phyloP scores from a whole-genome alignment of 163 green algal genomes.

The Chlamydomonas reinhardtii region DNA sequence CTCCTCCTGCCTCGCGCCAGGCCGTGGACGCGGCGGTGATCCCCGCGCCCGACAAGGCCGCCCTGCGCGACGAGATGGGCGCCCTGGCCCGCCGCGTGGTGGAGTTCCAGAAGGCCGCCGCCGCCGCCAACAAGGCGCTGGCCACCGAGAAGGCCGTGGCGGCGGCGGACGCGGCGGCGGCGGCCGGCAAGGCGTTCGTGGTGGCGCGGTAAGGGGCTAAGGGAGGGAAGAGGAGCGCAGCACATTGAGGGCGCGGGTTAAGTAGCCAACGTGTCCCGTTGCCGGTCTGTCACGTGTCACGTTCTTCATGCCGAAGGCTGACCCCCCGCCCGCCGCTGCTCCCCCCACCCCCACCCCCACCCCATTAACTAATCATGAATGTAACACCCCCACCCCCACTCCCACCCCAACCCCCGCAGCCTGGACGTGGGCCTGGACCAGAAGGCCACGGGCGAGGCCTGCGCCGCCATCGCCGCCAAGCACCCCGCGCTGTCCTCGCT shows the following conservation, averaged over 20 bases:
- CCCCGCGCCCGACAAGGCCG: constrained; percentile 78
- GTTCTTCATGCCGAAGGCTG: no score
- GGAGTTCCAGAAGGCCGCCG: constrained; percentile 57
- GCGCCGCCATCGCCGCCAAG: constrained; percentile 57
- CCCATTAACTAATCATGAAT: no score
- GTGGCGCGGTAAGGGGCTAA: constrained; percentile 45
- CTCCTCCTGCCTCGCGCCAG: no score
- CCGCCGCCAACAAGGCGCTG: constrained; percentile 83
- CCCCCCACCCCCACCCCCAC: neutral
- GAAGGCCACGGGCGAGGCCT: constrained; percentile 73
- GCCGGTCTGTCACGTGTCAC: no score
- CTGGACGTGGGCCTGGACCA: constrained; percentile 64
- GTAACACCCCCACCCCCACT: neutral
- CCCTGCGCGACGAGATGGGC: constrained; percentile 76
- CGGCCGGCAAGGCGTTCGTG: constrained; percentile 70
- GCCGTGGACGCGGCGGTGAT: constrained; percentile 80
- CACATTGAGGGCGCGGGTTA: no score
- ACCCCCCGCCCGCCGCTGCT: neutral
- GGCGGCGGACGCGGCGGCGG: constrained; percentile 72
- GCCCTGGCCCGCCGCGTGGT: constrained; percentile 65
- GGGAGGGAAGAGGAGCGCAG: no score
- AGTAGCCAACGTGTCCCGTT: no score
- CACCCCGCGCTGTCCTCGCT: constrained; percentile 60
- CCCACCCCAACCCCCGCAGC: neutral
- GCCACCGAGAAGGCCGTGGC: constrained; percentile 67